Conservation (phyloP, 345 rosid species). For the Trapa incisa region DNA sequence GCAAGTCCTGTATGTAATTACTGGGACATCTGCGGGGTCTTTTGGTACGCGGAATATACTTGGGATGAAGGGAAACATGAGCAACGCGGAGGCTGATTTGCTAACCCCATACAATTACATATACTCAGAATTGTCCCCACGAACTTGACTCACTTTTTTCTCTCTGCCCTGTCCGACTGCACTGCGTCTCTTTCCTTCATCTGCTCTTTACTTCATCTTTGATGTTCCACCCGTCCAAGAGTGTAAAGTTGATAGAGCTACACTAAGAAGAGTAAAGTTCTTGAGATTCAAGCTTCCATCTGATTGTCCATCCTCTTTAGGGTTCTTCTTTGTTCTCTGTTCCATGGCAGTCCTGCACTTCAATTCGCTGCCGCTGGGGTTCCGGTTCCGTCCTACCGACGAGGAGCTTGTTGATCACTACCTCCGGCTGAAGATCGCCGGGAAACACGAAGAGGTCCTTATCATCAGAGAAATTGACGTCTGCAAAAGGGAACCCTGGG, state of each 20-base stretch:
- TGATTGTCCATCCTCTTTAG: background rate
- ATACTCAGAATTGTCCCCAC: no score
- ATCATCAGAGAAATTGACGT: constrained; percentile 76
- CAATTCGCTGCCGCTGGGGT: constrained; percentile 66
- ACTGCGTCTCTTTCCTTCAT: background rate
- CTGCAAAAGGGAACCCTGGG: constrained; percentile 95
- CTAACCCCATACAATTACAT: no score
- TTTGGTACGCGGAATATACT: no score
- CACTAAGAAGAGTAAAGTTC: no score
- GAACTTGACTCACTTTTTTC: background rate
- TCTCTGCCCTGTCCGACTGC: constrained; percentile 1
- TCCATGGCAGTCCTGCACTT: constrained; percentile 33
- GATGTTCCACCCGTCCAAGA: background rate
- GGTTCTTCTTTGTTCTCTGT: background rate
- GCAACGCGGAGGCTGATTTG: no score
- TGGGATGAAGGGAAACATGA: no score
- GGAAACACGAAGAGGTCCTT: constrained; percentile 35
- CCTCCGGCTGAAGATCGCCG: constrained; percentile 65
- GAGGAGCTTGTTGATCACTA: constrained; percentile 61
- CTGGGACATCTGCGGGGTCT: no score
- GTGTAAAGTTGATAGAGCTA: background rate
- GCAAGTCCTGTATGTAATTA: no score
- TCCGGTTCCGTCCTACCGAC: constrained; percentile 85
- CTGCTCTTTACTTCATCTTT: background rate
- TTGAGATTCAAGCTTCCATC: background rate